Evolutionary conservation across 805 yeast species (phyloP).

Genomic region (Wickerhamiella qilinensis): DNA sequence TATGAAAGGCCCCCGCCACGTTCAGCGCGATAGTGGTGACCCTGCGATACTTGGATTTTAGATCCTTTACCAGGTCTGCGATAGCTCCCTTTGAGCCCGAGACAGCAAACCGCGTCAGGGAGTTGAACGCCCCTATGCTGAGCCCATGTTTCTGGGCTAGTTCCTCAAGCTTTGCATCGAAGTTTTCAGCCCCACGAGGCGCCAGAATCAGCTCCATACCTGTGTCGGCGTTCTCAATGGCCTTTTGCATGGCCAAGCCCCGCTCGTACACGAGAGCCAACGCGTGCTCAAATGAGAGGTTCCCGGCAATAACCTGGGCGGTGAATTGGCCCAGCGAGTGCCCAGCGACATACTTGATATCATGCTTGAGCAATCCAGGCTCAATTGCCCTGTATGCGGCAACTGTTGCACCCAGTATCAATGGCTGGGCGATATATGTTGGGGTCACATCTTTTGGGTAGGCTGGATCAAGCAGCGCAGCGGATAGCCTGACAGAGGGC

Average conservation of each 20-base stretch:
- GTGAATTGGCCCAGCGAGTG: slow-evolving; percentile 39
- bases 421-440: slow-evolving; percentile 39
- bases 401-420: slow-evolving; percentile 30
- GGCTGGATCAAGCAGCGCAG: slow-evolving; percentile 8
- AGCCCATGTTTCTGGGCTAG: slow-evolving; percentile 11
- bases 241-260: slow-evolving; percentile 29
- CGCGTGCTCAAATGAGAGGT: slow-evolving; percentile 22
- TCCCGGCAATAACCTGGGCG: slow-evolving; percentile 26
- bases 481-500: slow-evolving; percentile 18
- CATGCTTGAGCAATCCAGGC: not conserved
- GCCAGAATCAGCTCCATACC: slow-evolving; percentile 13
- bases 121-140: slow-evolving; percentile 33
- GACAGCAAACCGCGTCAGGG: slow-evolving; percentile 27
- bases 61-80: slow-evolving; percentile 13
- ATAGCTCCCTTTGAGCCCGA: slow-evolving; percentile 27
- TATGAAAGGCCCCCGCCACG: slow-evolving; percentile 39
- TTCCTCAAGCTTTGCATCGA: slow-evolving; percentile 5
- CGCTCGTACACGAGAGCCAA: slow-evolving; percentile 30
- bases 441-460: slow-evolving; percentile 13
- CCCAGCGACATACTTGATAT: slow-evolving; percentile 23
- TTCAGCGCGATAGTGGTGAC: slow-evolving; percentile 22
- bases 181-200: slow-evolving; percentile 7
- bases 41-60: slow-evolving; percentile 13
- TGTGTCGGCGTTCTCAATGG: slow-evolving; percentile 21
- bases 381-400: slow-evolving; percentile 17